Evolutionary conservation across 2,329 filamentous ascomycete species (phyloP).

Genomic region (Diaporthe nobilis): DNA sequence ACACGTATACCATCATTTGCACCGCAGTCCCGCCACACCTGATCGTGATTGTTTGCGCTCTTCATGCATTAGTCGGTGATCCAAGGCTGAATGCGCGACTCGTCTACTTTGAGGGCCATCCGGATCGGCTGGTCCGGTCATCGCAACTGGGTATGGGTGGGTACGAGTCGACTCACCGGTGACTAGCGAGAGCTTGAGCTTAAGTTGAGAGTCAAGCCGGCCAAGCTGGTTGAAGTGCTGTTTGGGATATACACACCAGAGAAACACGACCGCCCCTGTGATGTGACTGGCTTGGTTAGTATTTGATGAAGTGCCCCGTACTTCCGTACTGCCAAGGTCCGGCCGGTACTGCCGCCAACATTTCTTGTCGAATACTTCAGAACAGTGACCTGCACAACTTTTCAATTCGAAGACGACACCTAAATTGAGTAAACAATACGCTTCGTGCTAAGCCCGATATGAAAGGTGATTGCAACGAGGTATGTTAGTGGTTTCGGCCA

Average conservation of each 20-base stretch:
- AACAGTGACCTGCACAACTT: neutral
- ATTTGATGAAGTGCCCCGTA: neutral
- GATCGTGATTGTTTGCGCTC: neutral
- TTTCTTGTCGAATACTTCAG: neutral
- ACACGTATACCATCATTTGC: neutral
- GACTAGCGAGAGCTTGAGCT: slow-evolving; percentile 24
- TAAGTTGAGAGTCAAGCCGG: neutral
- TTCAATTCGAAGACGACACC: neutral
- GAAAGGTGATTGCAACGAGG: neutral
- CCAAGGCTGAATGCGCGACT: neutral
- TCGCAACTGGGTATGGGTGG: neutral
- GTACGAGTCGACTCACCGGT: slow-evolving; percentile 8
- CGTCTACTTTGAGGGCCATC: neutral
- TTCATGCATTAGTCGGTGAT: neutral
- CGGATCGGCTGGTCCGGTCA: neutral
- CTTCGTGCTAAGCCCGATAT: neutral
- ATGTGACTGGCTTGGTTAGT: neutral
- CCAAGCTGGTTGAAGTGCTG: neutral
- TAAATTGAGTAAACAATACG: neutral
- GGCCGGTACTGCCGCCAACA: neutral
- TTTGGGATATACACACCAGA: slow-evolving; percentile 2
- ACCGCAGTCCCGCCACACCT: neutral
- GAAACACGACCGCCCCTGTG: neutral
- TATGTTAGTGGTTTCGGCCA: neutral
- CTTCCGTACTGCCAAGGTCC: neutral